Base-by-base conservation (phyloP, 306 rosid species). In the Fragaria ananassa region DNA sequence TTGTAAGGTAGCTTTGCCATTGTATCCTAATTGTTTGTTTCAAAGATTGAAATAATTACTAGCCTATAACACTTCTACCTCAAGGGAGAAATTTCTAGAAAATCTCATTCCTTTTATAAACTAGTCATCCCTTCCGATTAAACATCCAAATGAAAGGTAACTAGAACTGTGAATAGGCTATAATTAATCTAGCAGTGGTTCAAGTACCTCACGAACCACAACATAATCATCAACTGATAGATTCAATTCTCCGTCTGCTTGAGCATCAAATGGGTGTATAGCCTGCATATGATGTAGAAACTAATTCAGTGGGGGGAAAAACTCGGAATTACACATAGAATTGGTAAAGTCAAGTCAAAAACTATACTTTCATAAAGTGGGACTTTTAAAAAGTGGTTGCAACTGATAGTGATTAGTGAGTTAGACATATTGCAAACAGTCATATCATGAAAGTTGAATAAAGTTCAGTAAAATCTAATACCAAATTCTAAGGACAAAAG, bases 211-310 rank as follows among this genome's bases (percentile, higher is more conserved):
- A 34, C 88, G 95, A 74, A 94, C 89, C 74, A 90, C 85, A 37
- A 94, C 93, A 75, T 76, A 88, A 80, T 91, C 97, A 79, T 89
- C 96, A 49, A 94, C 53, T 4, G 97, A 84, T 60, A 94, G 84
- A 81, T 81, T 91, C 69, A 94, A 83, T 79, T 94, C 98, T 44
- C 96, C 97, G 4, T 85, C 95, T 77, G 91, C 93, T 82, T 90
- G 89, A 83, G 95, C 97, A 74, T 94, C 98, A 86, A 94, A 94
- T 45, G 92, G 88, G 79, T 94, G 98, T 64, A 94, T 75, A 53
- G 85, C 96, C 98, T 94, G 80, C 27, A 77, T 77, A 76, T 58
- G 76, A 74, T 35, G 19, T 15, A 25, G 31, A 45, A 21, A 10
- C 8, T 12, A 53, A 61, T 39, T 72, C 61, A 23, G 9, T 10